Evolutionary conservation across 768 basidiomycete species (phyloP).

Genomic region (Tremella mesenterica): DNA sequence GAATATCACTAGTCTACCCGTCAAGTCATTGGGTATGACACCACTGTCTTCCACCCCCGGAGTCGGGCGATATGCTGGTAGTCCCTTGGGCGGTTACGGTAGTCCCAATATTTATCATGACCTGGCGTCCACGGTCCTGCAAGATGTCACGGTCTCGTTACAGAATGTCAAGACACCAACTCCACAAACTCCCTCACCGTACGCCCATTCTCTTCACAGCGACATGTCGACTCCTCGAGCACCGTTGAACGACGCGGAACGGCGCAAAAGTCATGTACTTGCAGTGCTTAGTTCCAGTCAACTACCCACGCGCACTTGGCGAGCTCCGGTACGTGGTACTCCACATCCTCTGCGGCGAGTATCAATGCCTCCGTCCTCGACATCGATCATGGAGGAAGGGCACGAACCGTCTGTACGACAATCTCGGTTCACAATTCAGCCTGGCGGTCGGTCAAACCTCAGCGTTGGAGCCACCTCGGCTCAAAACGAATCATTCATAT

Average conservation of each 20-base stretch:
- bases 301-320: slow-evolving; percentile 10
- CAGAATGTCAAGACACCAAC: slow-evolving; percentile 5
- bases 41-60: slow-evolving; percentile 4
- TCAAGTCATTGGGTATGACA: not conserved
- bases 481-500: slow-evolving; percentile 37
- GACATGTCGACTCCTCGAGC: slow-evolving; percentile 30
- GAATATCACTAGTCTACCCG: not conserved
- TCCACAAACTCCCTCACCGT: slow-evolving; percentile 31
- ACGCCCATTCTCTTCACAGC: slow-evolving; percentile 8
- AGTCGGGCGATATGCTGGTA: slow-evolving; percentile 1
- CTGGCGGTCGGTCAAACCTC: not conserved
- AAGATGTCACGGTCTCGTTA: slow-evolving; percentile 19
- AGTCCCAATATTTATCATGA: slow-evolving; percentile 6
- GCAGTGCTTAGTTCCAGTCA: slow-evolving; percentile 33
- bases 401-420: slow-evolving; percentile 1
- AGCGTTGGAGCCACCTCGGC: slow-evolving; percentile 10
- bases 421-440: not conserved
- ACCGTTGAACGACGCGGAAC: slow-evolving; percentile 28
- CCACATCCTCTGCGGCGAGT: slow-evolving; percentile 44
- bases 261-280: slow-evolving; percentile 35
- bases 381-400: slow-evolving; percentile 23
- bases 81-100: slow-evolving; percentile 3
- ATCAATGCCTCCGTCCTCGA: slow-evolving; percentile 15
- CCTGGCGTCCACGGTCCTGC: slow-evolving; percentile 10
- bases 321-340: slow-evolving; percentile 18